Conservation (phyloP, 2,329 filamentous ascomycete species). For the Stenocarpella maydis region DNA sequence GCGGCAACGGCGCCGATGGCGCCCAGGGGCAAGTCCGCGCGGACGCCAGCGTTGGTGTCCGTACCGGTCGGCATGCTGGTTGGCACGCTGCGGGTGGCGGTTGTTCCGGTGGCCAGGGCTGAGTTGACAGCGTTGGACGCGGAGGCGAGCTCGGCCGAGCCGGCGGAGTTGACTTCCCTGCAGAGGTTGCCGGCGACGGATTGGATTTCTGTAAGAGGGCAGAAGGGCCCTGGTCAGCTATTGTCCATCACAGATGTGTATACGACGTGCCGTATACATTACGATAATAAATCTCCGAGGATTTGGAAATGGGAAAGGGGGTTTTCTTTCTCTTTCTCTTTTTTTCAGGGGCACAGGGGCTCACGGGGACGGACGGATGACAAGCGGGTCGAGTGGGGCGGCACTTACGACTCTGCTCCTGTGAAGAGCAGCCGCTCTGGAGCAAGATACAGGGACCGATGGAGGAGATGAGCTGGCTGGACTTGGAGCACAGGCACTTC, state of each 20-base stretch:
- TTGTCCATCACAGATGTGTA: background rate
- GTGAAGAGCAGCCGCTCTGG: conserved; percentile 21
- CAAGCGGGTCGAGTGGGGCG: background rate
- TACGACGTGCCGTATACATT: background rate
- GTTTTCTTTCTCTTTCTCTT: too few relatives aligned
- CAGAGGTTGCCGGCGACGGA: conserved; percentile 26
- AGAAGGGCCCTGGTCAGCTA: background rate
- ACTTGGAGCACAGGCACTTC: conserved; percentile 39
- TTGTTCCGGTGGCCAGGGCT: conserved; percentile 21
- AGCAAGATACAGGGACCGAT: conserved; percentile 38
- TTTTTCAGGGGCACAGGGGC: background rate
- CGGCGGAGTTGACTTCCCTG: conserved; percentile 22
- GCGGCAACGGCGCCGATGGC: conserved; percentile 32
- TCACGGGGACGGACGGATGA: background rate
- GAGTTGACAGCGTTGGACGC: conserved; percentile 32
- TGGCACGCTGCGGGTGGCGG: background rate
- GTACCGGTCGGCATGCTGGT: background rate
- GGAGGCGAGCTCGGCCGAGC: conserved; percentile 28
- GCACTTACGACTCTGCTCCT: conserved; percentile 30
- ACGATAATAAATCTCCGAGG: too few relatives aligned
- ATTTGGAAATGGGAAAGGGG: background rate
- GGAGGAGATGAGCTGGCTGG: conserved; percentile 30
- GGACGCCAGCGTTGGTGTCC: conserved; percentile 24
- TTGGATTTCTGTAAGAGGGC: conserved; percentile 18
- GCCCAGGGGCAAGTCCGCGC: conserved; percentile 25